Base-by-base conservation (phyloP, 2,329 filamentous ascomycete genomes). In the Neocatenulostroma microsporum region DNA sequence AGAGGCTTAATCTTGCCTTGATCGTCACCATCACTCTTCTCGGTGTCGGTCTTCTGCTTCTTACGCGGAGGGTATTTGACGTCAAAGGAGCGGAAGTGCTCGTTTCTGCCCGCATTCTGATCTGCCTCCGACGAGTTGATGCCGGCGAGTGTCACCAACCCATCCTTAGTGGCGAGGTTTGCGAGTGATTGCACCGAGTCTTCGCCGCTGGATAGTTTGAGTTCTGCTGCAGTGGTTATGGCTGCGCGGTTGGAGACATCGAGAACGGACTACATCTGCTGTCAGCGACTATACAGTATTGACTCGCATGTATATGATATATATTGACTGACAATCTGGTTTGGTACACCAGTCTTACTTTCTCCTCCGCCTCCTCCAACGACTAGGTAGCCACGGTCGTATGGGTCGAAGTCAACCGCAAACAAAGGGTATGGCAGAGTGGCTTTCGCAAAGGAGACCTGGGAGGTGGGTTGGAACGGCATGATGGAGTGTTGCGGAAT, bases 301-400 rank as follows among this genome's bases (percentile, higher is more conserved):
- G n/a, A n/a, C n/a, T n/a, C n/a, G n/a, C n/a, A n/a, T n/a, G n/a
- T n/a, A n/a, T n/a, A n/a, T n/a, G n/a, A n/a, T n/a, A n/a, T n/a
- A n/a, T n/a, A n/a, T n/a, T n/a, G n/a, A 67, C 79, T 56, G 64
- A 83, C 83, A 54, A 94, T 87, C 62, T 86, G 86, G 68, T 94
- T 94, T 39, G 80, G 78, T 15, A 94, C 84, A 29, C 86, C 87
- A 48, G 77, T 86, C 47, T 78, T 76, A 32, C 83, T 79, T 46
- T 84, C 79, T 34, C 89, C 89, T 47, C 89, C 89, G 44, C 89
- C 89, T 35, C 89, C 89, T 42, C 82, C 86, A 24, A 94, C 84
- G 7, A 94, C 67, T 17, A 95, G 70, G 46, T 80, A 79, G 45
- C 75, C 75, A 41, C 80, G 73, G 65, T 93, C 79, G 53, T 81